These are phyloP conservation scores for Penicillium herquei DNA, from an alignment of 495 filamentous ascomycete genomes.

Conservation along the genomic window DNA sequence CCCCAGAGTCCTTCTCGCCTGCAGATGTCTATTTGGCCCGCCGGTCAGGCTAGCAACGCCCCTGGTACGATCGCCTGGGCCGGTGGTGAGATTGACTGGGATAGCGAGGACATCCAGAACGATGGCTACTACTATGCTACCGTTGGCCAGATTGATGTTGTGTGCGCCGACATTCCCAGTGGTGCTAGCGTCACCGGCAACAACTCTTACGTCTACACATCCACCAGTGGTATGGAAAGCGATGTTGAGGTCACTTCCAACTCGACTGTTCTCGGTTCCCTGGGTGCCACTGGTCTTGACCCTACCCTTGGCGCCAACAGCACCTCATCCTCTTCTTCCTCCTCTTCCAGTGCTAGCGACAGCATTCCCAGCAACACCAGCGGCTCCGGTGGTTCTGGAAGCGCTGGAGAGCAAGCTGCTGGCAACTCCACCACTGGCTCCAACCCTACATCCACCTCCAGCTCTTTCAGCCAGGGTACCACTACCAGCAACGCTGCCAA, in stretches of 20 bases:
- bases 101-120: slow-evolving; percentile 73
- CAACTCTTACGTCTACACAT: slow-evolving; percentile 74
- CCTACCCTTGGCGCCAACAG: slow-evolving; percentile 49
- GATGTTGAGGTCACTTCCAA: slow-evolving; percentile 74
- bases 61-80: slow-evolving; percentile 89
- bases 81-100: slow-evolving; percentile 87
- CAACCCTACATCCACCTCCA: slow-evolving; percentile 13
- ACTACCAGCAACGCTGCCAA: slow-evolving; percentile 26
- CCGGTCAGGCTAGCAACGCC: slow-evolving; percentile 74
- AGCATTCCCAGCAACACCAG: slow-evolving; percentile 38
- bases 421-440: slow-evolving; percentile 22
- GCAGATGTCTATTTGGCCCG: slow-evolving; percentile 95
- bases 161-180: slow-evolving; percentile 76
- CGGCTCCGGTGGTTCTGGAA: slow-evolving; percentile 28
- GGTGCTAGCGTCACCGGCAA: slow-evolving; percentile 58
- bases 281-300: slow-evolving; percentile 74
- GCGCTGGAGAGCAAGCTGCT: neutral
- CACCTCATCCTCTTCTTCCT: slow-evolving; percentile 22
- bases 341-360: slow-evolving; percentile 26
- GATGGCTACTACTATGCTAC: slow-evolving; percentile 87
- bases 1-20: slow-evolving; percentile 93
- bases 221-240: slow-evolving; percentile 63
- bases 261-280: slow-evolving; percentile 72
- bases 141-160: slow-evolving; percentile 71
- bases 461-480: slow-evolving; percentile 24